phyloP scores from a whole-genome alignment of 2,329 filamentous ascomycete species.

The Mycocentrospora acerina region DNA sequence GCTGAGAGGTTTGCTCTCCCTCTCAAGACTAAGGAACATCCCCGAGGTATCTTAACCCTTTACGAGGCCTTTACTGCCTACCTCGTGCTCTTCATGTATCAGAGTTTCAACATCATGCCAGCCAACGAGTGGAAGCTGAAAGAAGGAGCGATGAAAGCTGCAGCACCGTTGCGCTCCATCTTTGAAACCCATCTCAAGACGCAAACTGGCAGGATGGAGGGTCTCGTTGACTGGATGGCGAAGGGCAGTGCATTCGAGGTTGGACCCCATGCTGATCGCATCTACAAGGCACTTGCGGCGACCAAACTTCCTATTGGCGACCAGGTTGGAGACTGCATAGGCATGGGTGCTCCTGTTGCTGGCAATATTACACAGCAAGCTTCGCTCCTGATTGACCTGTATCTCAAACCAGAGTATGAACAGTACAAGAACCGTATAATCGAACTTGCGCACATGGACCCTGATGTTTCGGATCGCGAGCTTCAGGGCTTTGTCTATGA shows the following conservation, averaged over 20 bases:
- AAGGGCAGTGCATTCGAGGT: slow-evolving; percentile 59
- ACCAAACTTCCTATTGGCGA: slow-evolving; percentile 51
- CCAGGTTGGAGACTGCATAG: slow-evolving; percentile 53
- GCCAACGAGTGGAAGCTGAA: slow-evolving; percentile 52
- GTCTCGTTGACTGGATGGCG: slow-evolving; percentile 53
- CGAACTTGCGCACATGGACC: slow-evolving; percentile 50
- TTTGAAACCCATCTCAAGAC: slow-evolving; percentile 65
- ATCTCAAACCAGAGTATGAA: slow-evolving; percentile 53
- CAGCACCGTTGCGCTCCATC: slow-evolving; percentile 68
- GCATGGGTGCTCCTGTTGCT: slow-evolving; percentile 52
- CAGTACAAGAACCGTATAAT: slow-evolving; percentile 55
- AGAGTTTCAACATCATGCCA: slow-evolving; percentile 57
- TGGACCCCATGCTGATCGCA: slow-evolving; percentile 52
- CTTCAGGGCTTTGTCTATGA: slow-evolving; percentile 58
- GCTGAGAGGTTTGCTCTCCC: slow-evolving; percentile 67
- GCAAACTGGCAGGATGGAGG: slow-evolving; percentile 55
- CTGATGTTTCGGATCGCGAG: slow-evolving; percentile 57
- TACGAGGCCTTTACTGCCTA: slow-evolving; percentile 57
- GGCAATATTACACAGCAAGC: slow-evolving; percentile 57
- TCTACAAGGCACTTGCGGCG: slow-evolving; percentile 53
- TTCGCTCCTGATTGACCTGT: slow-evolving; percentile 56
- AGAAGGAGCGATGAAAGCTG: slow-evolving; percentile 49
- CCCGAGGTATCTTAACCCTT: slow-evolving; percentile 56
- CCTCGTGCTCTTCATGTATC: slow-evolving; percentile 64
- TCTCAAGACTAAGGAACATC: slow-evolving; percentile 62